A percentile compares a stretch with the other conserved stretches of the same genome.
phyloP scores from a whole-genome alignment of 2,329 filamentous ascomycete genomes.

The Alternaria brassicae region DNA sequence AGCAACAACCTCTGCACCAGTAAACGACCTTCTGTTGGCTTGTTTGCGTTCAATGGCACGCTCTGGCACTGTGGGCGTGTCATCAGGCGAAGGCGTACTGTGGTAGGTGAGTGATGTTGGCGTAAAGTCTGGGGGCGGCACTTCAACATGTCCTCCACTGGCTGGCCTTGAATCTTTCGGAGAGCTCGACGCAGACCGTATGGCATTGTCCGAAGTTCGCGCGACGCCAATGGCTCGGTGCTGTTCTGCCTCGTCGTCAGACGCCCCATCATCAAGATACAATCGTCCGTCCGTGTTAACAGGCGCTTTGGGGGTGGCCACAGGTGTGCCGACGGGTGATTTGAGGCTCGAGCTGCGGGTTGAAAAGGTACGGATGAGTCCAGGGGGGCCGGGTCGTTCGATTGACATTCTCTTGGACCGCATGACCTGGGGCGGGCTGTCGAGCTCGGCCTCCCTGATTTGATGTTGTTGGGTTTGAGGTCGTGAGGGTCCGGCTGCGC shows the following conservation, averaged over 20 bases:
- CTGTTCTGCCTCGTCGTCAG: constrained; percentile 37
- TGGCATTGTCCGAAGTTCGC: constrained; percentile 51
- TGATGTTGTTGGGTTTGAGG: constrained; percentile 22
- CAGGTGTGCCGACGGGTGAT: constrained; percentile 31
- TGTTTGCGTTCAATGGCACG: constrained; percentile 32
- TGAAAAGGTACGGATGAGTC: constrained; percentile 46
- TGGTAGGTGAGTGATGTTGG: constrained; percentile 29
- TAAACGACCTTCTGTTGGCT: constrained; percentile 19
- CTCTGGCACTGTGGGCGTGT: constrained; percentile 26
- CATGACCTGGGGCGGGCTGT: constrained; percentile 40
- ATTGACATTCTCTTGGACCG: constrained; percentile 48
- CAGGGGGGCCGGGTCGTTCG: constrained; percentile 41
- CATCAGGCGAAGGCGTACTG: constrained; percentile 40
- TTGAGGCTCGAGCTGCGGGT: constrained; percentile 38
- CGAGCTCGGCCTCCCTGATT: constrained; percentile 26
- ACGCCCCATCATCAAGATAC: constrained; percentile 38
- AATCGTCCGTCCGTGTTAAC: constrained; percentile 29
- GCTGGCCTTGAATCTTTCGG: constrained; percentile 28
- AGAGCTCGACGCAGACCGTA: constrained; percentile 40
- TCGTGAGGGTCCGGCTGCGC: constrained; percentile 26
- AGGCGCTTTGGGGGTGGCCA: constrained; percentile 22
- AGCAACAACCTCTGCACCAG: constrained; percentile 8
- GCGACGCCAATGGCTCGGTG: constrained; percentile 52
- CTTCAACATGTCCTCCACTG: constrained; percentile 39
- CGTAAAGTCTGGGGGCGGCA: constrained; percentile 35